These are phyloP conservation scores for Coemansia sp. DNA, from an alignment of 192 early-diverging fungal species.

Conservation along the genomic window DNA sequence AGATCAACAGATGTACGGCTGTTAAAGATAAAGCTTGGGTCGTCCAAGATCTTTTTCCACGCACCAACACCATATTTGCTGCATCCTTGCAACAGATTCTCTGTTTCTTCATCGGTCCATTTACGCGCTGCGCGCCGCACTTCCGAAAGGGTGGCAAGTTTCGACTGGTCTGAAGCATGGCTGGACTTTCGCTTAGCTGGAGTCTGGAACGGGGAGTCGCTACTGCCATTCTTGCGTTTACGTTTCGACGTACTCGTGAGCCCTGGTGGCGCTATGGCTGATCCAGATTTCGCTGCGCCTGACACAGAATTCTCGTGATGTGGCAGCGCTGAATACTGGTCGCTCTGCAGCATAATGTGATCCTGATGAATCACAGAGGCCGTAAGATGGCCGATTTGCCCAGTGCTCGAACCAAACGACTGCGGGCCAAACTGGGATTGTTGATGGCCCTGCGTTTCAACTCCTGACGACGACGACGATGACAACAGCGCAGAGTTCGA, in stretches of 20 bases:
- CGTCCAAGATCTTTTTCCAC: slow-evolving; percentile 56
- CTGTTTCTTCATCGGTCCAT: slow-evolving; percentile 52
- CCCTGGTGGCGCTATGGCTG: not conserved
- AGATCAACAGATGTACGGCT: slow-evolving; percentile 53
- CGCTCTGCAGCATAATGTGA: slow-evolving; percentile 16
- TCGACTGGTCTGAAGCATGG: slow-evolving; percentile 17
- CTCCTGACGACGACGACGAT: not conserved
- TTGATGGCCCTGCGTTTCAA: not conserved
- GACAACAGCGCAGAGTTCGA: slow-evolving; percentile 13
- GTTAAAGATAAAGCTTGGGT: slow-evolving; percentile 47
- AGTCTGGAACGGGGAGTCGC: slow-evolving; percentile 1
- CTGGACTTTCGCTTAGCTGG: slow-evolving; percentile 37
- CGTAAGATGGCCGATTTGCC: slow-evolving; percentile 1
- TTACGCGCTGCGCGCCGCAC: slow-evolving; percentile 45
- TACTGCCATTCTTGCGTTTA: slow-evolving; percentile 28
- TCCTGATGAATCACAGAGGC: slow-evolving; percentile 19
- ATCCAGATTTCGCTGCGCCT: not conserved
- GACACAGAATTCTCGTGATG: not conserved
- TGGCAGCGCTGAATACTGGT: not conserved
- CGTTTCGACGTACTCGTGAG: slow-evolving; percentile 22
- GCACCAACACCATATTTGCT: slow-evolving; percentile 52
- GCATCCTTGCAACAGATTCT: slow-evolving; percentile 44
- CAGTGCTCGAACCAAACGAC: not conserved
- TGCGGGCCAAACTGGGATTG: slow-evolving; percentile 7
- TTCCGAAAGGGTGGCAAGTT: slow-evolving; percentile 12